Base-by-base conservation (phyloP, 2,329 filamentous ascomycete genomes). In the Ceratocystis alfenasii region DNA sequence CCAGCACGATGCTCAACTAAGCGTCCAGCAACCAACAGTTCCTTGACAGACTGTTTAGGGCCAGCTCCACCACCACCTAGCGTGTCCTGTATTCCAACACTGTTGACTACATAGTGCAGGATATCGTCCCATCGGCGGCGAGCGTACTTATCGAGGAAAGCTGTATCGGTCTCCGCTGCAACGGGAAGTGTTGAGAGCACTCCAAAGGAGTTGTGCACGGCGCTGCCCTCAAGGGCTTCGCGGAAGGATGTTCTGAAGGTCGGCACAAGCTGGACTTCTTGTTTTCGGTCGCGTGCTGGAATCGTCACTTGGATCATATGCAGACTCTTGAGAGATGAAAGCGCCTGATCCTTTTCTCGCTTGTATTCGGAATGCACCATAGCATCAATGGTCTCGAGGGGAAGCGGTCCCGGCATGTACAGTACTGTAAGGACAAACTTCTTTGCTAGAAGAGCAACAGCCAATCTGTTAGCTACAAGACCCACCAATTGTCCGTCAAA, bases 41-140 rank as follows among this genome's bases (percentile, higher is more conserved):
- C 84, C 75, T 93, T 95, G 36, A 97, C 95, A 17, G 88, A 88
- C 71, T 83, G 82, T 73, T 88, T 89, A 36, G 88, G 84, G 0
- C 81, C 81, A 66, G 76, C 74, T 10, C 78, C 76, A 50, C 41
- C 79, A 80, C 53, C 78, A 75, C 17, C 78, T 76, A 72, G 69
- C 22, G 30, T 60, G 10, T 68, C 77, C 72, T 71, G 79, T 74
- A 68, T 83, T 1, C 83, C 85, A 7, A 88, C 87, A 68, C 84
- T 87, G 67, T 87, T 89, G 22, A 99, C 94, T 74, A 99, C 92
- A 73, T 91, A 99, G 74, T 96, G 94, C 61, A 99, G 76, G 33
- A 99, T 96, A 30, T 90, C 88, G 75, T 99, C 95, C 92, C 94
- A 99, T 73, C 95, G 92, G 71, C 83, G 84, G 65, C 89, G 84